These are phyloP conservation scores for Ceratocystiopsis brevicomis DNA, from an alignment of 2,329 filamentous ascomycete genomes.

Conservation along the genomic window DNA sequence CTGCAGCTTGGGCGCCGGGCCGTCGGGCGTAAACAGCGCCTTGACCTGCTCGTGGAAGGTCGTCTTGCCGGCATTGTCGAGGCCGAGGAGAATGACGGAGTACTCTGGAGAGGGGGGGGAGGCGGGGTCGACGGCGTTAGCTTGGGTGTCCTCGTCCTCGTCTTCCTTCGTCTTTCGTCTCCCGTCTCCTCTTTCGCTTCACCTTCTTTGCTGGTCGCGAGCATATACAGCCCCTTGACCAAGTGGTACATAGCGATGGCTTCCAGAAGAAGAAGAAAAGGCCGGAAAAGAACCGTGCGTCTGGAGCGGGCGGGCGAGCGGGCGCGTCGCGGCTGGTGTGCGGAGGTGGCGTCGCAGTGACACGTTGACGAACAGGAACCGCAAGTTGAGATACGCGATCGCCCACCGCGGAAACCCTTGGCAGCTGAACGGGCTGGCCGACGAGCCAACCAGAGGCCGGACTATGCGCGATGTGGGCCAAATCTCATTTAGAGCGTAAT, in stretches of 20 bases:
- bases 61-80: constrained; percentile 97
- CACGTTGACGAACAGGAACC: too few species aligned
- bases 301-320: too few species aligned
- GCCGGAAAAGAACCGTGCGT: background rate
- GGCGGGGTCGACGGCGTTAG: too few species aligned
- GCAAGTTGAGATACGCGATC: too few species aligned
- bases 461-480: too few species aligned
- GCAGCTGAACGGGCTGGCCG: too few species aligned
- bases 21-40: constrained; percentile 53
- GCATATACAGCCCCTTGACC: constrained; percentile 81
- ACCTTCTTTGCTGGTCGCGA: constrained; percentile 96
- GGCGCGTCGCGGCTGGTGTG: too few species aligned
- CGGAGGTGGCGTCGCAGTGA: too few species aligned
- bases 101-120: constrained; percentile 49
- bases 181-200: constrained; percentile 1
- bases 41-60: constrained; percentile 96
- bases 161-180: background rate
- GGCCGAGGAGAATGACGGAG: constrained; percentile 86
- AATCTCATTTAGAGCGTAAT: too few species aligned
- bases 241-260: constrained; percentile 66
- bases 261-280: background rate
- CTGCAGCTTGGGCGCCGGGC: constrained; percentile 48
- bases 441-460: too few species aligned
- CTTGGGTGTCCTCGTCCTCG: too few species aligned
- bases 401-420: too few species aligned